Conservation (phyloP, 2,329 filamentous ascomycete species). For the Talaromyces albobiverticillius region DNA sequence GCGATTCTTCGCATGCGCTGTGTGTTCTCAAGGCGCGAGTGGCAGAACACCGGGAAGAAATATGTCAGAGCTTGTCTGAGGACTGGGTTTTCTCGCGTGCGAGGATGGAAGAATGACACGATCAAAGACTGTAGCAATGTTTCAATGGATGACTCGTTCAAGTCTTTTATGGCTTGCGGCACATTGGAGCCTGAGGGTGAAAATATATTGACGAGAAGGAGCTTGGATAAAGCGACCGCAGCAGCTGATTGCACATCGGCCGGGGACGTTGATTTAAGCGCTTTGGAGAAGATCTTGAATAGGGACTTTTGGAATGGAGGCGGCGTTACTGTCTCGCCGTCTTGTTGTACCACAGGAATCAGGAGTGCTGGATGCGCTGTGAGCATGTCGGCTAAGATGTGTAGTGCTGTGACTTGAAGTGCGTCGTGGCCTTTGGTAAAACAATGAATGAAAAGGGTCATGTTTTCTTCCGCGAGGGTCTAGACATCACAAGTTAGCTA, state of each 20-base stretch:
- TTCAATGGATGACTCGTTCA: conserved; percentile 60
- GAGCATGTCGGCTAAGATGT: conserved; percentile 90
- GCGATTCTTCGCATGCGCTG: conserved; percentile 73
- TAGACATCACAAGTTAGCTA: conserved; percentile 27
- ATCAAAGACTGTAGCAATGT: conserved; percentile 79
- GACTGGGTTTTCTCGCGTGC: conserved; percentile 73
- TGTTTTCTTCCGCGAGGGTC: conserved; percentile 86
- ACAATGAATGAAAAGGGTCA: conserved; percentile 92
- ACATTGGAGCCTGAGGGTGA: conserved; percentile 52
- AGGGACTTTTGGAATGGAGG: conserved; percentile 58
- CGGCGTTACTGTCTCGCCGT: conserved; percentile 49
- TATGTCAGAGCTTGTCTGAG: conserved; percentile 86
- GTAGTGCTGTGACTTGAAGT: conserved; percentile 83
- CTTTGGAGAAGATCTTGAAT: conserved; percentile 80
- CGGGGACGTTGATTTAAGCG: conserved; percentile 68
- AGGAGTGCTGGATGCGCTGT: conserved; percentile 83
- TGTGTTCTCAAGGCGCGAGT: conserved; percentile 78
- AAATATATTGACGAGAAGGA: conserved; percentile 77
- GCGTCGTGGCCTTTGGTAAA: conserved; percentile 89
- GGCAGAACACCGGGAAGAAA: conserved; percentile 92
- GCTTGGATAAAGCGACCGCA: conserved; percentile 77
- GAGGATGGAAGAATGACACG: conserved; percentile 84
- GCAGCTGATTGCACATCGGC: conserved; percentile 77
- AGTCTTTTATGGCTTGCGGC: conserved; percentile 39
- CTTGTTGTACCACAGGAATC: conserved; percentile 47